Base-by-base conservation (phyloP, 2,329 filamentous ascomycete genomes). In the Ciborinia camelliae region DNA sequence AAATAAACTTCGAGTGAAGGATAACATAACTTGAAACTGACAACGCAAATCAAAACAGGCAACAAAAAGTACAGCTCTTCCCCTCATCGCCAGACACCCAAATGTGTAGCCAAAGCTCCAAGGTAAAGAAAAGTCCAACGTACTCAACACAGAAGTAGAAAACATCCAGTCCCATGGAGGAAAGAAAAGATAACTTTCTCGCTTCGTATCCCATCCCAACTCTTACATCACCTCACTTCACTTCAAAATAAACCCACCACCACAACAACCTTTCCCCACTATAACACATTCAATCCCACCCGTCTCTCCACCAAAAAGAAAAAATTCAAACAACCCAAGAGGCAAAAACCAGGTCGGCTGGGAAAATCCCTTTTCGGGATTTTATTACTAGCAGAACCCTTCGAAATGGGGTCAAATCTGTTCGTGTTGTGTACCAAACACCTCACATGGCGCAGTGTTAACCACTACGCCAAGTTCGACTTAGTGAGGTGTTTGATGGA, bases 381-480 rank as follows among this genome's bases (percentile, higher is more conserved):
- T 51, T 51, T 51, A 51, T 53, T 53, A 53, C 50, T 53, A 53
- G 50, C 30, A 53, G 37, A 55, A 55, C 37, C 53, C 23, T 55
- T 28, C 53, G 37, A 15, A 2, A 43, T 55, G 53, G 53, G 23
- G 53, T 15, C 37, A 55, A 55, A 20, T 55, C 37, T 43, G 53
- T 55, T 37, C 53, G 53, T 30, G n/a, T 43, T 41, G 18, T 43
- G 5, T 39, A n/a, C 41, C 23, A 30, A 30, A 43, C 53, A 43
- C 39, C 39, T 20, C 39, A 43, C 39, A 55, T 26, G 41, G 9
- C 53, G 37, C 53, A 30, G 53, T 55, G 23, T 15, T 30, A 23
- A 28, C 37, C 23, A 43, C 37, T 55, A 26, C 15, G 53, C 53
- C 53, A 55, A 32, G 50, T n/a, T 23, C 50, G 30, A 37, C 39